phyloP scores from a whole-genome alignment of 768 basidiomycete species.

The Chalciporus chontae region DNA sequence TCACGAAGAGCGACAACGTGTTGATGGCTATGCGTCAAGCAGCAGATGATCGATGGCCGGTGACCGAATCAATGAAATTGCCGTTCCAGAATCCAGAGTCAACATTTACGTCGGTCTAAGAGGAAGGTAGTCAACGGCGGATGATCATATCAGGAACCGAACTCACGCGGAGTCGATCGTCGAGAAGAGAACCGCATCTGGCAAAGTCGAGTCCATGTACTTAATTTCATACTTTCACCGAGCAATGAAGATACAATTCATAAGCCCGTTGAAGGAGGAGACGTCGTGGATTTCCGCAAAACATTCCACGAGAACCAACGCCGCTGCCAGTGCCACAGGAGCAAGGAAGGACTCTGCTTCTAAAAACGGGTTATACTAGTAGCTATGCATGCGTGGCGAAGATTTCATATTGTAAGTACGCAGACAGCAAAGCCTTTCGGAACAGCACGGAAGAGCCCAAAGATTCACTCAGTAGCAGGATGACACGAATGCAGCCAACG shows the following conservation, averaged over 20 bases:
- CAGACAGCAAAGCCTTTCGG: constrained; percentile 8
- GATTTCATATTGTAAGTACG: constrained; percentile 26
- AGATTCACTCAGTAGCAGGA: constrained; percentile 4
- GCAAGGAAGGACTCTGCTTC: constrained; percentile 4
- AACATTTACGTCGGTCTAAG: constrained; percentile 13
- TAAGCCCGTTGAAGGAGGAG: not conserved
- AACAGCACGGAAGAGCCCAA: constrained; percentile 5
- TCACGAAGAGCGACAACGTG: constrained; percentile 16
- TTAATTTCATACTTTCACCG: constrained; percentile 12
- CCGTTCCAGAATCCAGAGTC: not conserved
- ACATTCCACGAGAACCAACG: not conserved
- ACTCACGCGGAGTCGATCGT: constrained; percentile 26
- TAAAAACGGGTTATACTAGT: constrained; percentile 9
- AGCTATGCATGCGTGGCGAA: constrained; percentile 12
- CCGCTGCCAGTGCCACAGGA: not conserved
- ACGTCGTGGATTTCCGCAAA: not conserved
- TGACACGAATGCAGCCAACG: constrained; percentile 4
- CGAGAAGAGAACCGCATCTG: constrained; percentile 20
- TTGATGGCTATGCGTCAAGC: constrained; percentile 19
- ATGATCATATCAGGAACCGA: constrained; percentile 24
- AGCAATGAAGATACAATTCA: constrained; percentile 1
- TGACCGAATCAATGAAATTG: constrained; percentile 3
- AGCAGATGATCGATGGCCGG: constrained; percentile 1
- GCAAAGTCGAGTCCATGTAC: constrained; percentile 22
- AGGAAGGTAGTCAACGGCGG: constrained; percentile 6